Conservation (phyloP, 2,329 filamentous ascomycete species). For the Thelonectria blattea region DNA sequence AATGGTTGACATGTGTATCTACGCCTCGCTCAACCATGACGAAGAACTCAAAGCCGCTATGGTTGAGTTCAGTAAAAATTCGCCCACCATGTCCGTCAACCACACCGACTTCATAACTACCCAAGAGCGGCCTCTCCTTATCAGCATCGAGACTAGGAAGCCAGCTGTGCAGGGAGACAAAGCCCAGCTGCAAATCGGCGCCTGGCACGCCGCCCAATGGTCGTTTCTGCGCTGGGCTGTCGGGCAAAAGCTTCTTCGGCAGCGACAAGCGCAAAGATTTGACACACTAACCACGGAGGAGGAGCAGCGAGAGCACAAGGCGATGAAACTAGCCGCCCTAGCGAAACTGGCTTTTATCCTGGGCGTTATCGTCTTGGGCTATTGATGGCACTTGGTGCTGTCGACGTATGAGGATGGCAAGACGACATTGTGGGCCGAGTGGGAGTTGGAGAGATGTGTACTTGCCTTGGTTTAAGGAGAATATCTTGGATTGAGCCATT, state of each 20-base stretch:
- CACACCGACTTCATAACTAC: constrained; percentile 13
- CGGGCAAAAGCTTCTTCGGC: constrained; percentile 8
- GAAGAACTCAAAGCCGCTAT: background rate
- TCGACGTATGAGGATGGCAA: constrained; percentile 5
- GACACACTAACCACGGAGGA: background rate
- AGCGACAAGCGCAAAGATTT: background rate
- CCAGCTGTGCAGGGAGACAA: background rate
- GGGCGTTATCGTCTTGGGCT: constrained; percentile 3
- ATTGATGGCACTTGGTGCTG: constrained; percentile 8
- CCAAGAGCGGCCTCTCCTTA: background rate
- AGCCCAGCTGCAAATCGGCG: constrained; percentile 7
- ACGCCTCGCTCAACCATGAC: background rate
- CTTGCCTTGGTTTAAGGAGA: constrained; percentile 40
- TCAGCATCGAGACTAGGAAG: constrained; percentile 11
- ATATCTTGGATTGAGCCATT: no score
- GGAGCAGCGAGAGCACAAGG: background rate
- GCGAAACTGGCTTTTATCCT: constrained; percentile 8
- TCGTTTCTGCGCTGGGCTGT: constrained; percentile 8
- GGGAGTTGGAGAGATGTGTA: background rate
- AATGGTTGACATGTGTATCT: background rate
- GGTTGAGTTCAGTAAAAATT: background rate
- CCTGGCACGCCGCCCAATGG: constrained; percentile 16
- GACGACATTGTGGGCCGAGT: constrained; percentile 1
- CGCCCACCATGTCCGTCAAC: constrained; percentile 9
- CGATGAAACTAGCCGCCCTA: background rate